Evolutionary conservation across 2,329 filamentous ascomycete genomes (phyloP), one percentile per base, ranked within the genome.

Genomic region (Fonsecaea monophora): DNA sequence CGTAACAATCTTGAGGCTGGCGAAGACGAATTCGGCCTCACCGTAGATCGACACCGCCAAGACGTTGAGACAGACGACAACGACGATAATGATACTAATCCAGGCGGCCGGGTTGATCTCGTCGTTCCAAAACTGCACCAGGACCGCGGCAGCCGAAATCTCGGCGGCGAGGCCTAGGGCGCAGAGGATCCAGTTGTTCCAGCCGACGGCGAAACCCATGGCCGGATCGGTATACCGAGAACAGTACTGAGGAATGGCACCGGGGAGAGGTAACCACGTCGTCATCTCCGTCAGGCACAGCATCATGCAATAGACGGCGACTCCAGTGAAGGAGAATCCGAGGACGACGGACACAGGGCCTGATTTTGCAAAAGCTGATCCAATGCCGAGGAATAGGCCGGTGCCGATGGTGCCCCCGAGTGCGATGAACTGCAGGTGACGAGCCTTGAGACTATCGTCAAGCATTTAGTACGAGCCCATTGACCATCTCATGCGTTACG

Each of bases 1-100:
- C 9, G 81, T 77, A 9, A 85, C 75, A 37, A 86, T 79, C 72
- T 86, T 86, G 68, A 85, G 75, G 1, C 77, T 74, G 4, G 82
- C 79, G 55, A 84, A 83, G 75, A 79, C 82, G 72, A 84, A 86
- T 71, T 86, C 84, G 0, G 81, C 77, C 71, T 86, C 84, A 1
- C 83, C 84, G 64, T 84, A 86, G 66, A 81, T 74, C 4, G 73
- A 71, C 9, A 84, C 81, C 1, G 80, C 78, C 60, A 78, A 77
- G 69, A 78, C 77, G 66, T 81, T 84, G 30, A 82, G 21, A 4
- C n/a, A 12, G 25, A 66, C 18, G 37, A 70, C 40, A 3, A 65
- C 13, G 21, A 78, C 68, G 4, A 81, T 71, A 53, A 82, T 71
- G 13, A 82, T 75, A 6, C 79, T 78, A n/a, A 84, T 84, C 80